Evolutionary conservation across 257 asterid genomes (phyloP).

Genomic region (Solanum pimpinellifolium): DNA sequence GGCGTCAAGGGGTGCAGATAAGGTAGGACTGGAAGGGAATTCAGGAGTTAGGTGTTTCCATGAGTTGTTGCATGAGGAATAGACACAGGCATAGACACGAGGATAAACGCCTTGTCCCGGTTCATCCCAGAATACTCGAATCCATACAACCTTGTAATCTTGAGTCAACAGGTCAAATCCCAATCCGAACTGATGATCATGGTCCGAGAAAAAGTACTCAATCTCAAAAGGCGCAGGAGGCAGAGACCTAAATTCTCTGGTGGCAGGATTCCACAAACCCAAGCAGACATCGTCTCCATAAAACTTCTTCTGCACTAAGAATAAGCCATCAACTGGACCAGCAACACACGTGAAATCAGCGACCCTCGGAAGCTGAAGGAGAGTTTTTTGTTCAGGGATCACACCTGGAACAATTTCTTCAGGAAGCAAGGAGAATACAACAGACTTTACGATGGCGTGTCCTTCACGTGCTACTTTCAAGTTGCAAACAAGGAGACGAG

Average conservation of each 20-base stretch:
- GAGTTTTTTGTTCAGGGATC: neutral
- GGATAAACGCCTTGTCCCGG: neutral
- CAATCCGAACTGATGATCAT: neutral
- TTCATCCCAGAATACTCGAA: neutral
- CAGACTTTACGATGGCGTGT: neutral
- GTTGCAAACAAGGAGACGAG: conserved; percentile 18
- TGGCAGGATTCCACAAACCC: conserved; percentile 31
- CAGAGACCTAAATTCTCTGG: conserved; percentile 26
- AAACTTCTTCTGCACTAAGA: neutral
- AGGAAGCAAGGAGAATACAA: conserved; percentile 5
- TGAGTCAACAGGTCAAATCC: neutral
- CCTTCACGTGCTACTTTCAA: neutral
- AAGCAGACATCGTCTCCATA: neutral
- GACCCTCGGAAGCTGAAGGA: conserved; percentile 6
- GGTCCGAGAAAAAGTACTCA: neutral
- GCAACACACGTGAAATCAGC: neutral
- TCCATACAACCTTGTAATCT: neutral
- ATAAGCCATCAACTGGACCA: conserved; percentile 33
- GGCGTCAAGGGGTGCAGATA: neutral
- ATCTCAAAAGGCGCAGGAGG: conserved; percentile 5
- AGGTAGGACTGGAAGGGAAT: neutral
- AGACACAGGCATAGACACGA: neutral
- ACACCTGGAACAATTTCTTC: neutral
- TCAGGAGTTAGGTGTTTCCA: neutral
- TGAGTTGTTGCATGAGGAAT: neutral